Conservation (phyloP, 225 moss, liverwort and hornwort genomes). For the Pleurozium schreberi region DNA sequence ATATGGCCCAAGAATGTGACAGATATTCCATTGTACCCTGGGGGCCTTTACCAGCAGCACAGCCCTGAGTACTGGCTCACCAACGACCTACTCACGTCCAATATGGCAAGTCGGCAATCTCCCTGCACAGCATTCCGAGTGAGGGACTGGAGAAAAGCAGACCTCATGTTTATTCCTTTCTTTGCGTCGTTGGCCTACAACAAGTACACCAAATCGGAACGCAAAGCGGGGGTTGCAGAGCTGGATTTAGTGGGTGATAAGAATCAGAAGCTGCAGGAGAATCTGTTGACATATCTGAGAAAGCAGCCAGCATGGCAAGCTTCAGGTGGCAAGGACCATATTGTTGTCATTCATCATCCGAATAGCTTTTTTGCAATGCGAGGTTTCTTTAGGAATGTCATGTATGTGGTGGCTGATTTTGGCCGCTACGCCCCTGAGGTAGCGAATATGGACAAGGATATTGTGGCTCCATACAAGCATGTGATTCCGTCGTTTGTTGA, state of each 20-base stretch:
- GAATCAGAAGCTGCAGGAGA: conserved; percentile 51
- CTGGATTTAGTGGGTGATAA: conserved; percentile 16
- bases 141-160: conserved; percentile 36
- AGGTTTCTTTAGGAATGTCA: conserved; percentile 16
- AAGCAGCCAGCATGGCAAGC: conserved; percentile 35
- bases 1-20: conserved; percentile 59
- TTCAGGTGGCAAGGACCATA: conserved; percentile 28
- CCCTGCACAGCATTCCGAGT: conserved; percentile 67
- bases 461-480: conserved; percentile 51
- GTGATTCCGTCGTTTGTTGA: conserved; percentile 13
- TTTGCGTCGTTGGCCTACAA: conserved; percentile 73
- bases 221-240: conserved; percentile 21
- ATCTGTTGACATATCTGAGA: conserved; percentile 23
- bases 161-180: conserved; percentile 54
- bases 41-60: conserved; percentile 72
- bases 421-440: conserved; percentile 30
- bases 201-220: conserved; percentile 60
- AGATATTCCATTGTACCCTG: conserved; percentile 43
- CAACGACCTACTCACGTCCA: conserved; percentile 55
- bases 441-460: conserved; percentile 33
- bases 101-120: conserved; percentile 24
- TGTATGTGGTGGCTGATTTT: conserved; percentile 46
- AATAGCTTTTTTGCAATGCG: conserved; percentile 39
- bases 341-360: conserved; percentile 48
- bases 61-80: conserved; percentile 78